Conservation (phyloP, 2,329 filamentous ascomycete species). For the Epichloe baconii region DNA sequence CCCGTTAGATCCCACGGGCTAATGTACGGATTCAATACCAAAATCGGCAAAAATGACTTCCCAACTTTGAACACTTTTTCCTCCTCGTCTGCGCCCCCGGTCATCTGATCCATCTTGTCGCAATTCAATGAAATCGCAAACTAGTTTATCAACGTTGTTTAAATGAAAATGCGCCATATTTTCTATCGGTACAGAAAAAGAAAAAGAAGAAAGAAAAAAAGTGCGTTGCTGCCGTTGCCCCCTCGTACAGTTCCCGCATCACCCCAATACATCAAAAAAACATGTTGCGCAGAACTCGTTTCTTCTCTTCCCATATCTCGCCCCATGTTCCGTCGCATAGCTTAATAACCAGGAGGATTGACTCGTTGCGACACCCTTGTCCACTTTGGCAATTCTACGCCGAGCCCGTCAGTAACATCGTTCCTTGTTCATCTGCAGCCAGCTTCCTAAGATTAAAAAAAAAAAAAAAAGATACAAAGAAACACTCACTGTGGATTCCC, state of each 20-base stretch:
- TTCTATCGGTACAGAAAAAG: neutral
- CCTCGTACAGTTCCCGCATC: neutral
- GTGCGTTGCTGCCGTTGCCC: neutral
- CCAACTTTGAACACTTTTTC: neutral
- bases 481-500: conserved; percentile 78
- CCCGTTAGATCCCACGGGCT: neutral
- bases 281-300: too few relatives aligned
- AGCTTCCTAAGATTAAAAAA: neutral
- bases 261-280: neutral
- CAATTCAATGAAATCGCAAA: neutral
- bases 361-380: conserved; percentile 86
- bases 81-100: neutral
- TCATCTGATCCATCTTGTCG: neutral
- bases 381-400: conserved; percentile 73
- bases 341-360: conserved; percentile 87
- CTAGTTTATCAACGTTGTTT: neutral
- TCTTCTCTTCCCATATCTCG: neutral
- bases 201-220: neutral
- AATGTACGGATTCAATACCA: neutral
- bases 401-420: conserved; percentile 8
- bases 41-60: neutral
- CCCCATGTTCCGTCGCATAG: neutral
- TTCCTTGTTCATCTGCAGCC: neutral
- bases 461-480: neutral
- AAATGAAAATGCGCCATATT: neutral